phyloP scores from a whole-genome alignment of 495 filamentous ascomycete genomes.

The Penicillium herquei region DNA sequence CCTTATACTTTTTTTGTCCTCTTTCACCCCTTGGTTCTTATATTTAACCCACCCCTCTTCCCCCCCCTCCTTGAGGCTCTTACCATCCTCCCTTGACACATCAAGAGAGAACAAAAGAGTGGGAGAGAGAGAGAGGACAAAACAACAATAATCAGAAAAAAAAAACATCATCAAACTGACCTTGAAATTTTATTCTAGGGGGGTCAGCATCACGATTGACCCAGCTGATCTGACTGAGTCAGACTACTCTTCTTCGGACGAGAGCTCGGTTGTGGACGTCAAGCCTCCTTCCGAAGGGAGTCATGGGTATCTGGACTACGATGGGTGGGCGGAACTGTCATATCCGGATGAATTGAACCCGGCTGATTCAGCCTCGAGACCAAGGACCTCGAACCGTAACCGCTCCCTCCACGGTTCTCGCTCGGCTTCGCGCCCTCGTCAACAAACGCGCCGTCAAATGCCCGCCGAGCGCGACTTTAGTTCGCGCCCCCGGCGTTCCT shows the following conservation, averaged over 20 bases:
- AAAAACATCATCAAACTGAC: not conserved
- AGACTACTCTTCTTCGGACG: conserved; percentile 48
- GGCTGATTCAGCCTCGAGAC: conserved; percentile 77
- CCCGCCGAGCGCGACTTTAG: conserved; percentile 32
- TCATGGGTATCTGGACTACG: conserved; percentile 51
- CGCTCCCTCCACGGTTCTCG: conserved; percentile 40
- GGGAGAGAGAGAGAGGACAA: not conserved
- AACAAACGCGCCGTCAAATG: conserved; percentile 41
- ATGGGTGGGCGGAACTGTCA: conserved; percentile 50
- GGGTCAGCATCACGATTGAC: conserved; percentile 52
- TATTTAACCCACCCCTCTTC: conserved; percentile 5
- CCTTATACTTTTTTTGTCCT: conserved; percentile 9
- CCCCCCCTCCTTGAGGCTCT: not conserved
- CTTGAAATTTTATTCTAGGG: conserved; percentile 21
- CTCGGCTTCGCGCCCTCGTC: conserved; percentile 42
- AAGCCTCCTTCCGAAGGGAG: conserved; percentile 48
- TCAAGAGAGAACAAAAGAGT: too few species aligned
- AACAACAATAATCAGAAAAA: not conserved
- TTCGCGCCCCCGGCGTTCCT: conserved; percentile 46
- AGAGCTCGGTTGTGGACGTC: conserved; percentile 49
- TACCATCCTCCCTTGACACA: too few species aligned
- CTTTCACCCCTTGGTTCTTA: not conserved
- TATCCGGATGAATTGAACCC: conserved; percentile 70
- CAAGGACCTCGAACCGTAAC: conserved; percentile 51
- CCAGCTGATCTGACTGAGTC: conserved; percentile 39